These are phyloP conservation scores for Taxillus chinensis DNA, from an alignment of 164 flowering plant genomes.

Conservation along the genomic window DNA sequence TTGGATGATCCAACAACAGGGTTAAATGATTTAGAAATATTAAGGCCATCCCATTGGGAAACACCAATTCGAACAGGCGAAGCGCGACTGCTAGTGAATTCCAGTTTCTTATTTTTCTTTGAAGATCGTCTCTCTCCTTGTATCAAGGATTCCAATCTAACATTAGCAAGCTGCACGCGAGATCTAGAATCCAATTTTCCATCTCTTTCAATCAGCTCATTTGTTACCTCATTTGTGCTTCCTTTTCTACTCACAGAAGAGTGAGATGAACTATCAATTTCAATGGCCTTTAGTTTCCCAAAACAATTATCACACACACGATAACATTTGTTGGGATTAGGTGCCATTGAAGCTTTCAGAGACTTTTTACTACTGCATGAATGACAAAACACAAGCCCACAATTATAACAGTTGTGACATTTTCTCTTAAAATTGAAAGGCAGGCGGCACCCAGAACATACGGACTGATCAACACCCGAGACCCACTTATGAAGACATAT, in stretches of 20 bases:
- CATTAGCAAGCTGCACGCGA: constrained; percentile 55
- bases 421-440: constrained; percentile 97
- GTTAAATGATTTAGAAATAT: constrained; percentile 74
- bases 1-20: constrained; percentile 94
- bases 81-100: constrained; percentile 87
- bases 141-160: constrained; percentile 70
- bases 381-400: constrained; percentile 97
- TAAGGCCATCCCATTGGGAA: constrained; percentile 82
- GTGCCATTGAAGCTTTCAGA: constrained; percentile 95
- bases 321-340: constrained; percentile 89
- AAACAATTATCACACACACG: constrained; percentile 94
- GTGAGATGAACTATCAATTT: constrained; percentile 60
- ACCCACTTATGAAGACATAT: constrained; percentile 96
- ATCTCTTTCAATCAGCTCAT: constrained; percentile 56
- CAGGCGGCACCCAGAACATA: constrained; percentile 95
- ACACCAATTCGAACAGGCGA: constrained; percentile 80
- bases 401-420: constrained; percentile 93
- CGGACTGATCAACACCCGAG: constrained; percentile 89
- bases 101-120: constrained; percentile 78
- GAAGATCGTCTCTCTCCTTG: constrained; percentile 58
- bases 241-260: constrained; percentile 63
- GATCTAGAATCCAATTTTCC: constrained; percentile 65
- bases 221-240: constrained; percentile 40
- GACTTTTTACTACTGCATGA: constrained; percentile 96
- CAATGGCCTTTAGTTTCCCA: constrained; percentile 59